Conservation (phyloP, 1,284 basidiomycete genomes). For the Trichosporon asahii region DNA sequence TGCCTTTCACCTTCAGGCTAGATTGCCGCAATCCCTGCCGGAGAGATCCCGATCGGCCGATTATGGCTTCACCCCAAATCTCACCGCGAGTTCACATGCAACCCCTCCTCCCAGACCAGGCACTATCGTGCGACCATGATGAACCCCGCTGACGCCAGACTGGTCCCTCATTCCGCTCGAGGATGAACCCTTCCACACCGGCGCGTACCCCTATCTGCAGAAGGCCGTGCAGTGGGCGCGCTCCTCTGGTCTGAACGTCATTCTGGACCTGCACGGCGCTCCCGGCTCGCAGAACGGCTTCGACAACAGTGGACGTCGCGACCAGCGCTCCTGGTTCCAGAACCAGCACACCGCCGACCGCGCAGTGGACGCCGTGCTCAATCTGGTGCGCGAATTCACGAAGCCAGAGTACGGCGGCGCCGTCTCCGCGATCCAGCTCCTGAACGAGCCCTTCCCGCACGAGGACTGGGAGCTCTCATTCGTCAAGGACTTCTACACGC, state of each 20-base stretch:
- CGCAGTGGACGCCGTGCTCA: conserved; percentile 65
- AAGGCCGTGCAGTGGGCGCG: conserved; percentile 73
- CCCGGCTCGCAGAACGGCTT: conserved; percentile 78
- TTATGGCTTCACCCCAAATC: too few species aligned
- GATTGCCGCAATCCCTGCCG: background rate
- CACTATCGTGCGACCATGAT: background rate
- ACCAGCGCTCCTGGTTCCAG: conserved; percentile 67
- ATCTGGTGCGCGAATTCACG: conserved; percentile 55
- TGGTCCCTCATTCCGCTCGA: conserved; percentile 46
- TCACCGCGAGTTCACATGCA: too few species aligned
- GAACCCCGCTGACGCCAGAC: conserved; percentile 45
- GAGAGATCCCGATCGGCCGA: background rate
- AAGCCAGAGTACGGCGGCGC: conserved; percentile 34
- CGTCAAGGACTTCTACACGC: conserved; percentile 55
- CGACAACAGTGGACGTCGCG: conserved; percentile 75
- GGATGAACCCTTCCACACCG: conserved; percentile 61
- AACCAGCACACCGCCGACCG: conserved; percentile 65
- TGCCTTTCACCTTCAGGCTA: background rate
- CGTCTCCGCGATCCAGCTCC: conserved; percentile 43
- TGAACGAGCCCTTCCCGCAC: conserved; percentile 18
- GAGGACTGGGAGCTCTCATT: background rate
- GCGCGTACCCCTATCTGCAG: conserved; percentile 49
- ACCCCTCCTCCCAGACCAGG: too few species aligned
- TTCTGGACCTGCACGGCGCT: conserved; percentile 65
- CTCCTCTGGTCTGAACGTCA: conserved; percentile 71